Conservation (phyloP, 2,329 filamentous ascomycete species). For the Beauveria sp. region DNA sequence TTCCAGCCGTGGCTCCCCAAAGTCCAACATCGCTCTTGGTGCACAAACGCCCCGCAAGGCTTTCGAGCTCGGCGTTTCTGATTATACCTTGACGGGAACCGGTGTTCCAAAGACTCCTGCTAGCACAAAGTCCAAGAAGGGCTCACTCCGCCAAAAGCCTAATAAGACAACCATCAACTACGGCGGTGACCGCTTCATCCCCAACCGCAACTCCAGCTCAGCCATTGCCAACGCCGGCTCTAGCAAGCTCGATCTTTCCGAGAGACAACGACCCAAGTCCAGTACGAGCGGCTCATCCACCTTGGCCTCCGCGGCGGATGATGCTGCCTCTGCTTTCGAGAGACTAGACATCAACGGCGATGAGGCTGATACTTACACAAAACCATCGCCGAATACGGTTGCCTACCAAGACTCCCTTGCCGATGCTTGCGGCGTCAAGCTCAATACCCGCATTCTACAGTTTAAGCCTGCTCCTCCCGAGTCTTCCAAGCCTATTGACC, state of each 20-base stretch:
- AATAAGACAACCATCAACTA: constrained; percentile 78
- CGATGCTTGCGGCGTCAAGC: constrained; percentile 81
- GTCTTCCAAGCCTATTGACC: constrained; percentile 95
- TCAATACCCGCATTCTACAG: constrained; percentile 91
- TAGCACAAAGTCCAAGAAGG: constrained; percentile 50
- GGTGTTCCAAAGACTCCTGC: constrained; percentile 56
- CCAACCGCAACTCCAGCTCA: constrained; percentile 84
- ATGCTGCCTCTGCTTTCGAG: constrained; percentile 72
- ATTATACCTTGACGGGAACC: constrained; percentile 85
- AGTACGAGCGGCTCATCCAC: constrained; percentile 63
- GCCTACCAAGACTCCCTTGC: constrained; percentile 91
- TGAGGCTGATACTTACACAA: constrained; percentile 60
- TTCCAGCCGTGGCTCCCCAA: constrained; percentile 77
- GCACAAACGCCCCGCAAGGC: constrained; percentile 70
- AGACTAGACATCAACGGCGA: constrained; percentile 67
- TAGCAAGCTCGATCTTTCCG: constrained; percentile 68
- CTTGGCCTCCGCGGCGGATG: constrained; percentile 72
- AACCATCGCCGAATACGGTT: constrained; percentile 76
- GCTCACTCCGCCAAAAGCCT: constrained; percentile 42
- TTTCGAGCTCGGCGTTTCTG: constrained; percentile 84
- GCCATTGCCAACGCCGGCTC: constrained; percentile 75
- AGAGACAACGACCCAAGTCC: constrained; percentile 66
- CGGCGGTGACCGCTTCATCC: constrained; percentile 87
- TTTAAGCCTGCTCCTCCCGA: constrained; percentile 98
- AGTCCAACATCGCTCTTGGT: constrained; percentile 83